Percentiles rank a stretch among this genome's conserved stretches.
Conservation (phyloP, 352 stramenopile genomes). For the Globisporangium heterothallicum region DNA sequence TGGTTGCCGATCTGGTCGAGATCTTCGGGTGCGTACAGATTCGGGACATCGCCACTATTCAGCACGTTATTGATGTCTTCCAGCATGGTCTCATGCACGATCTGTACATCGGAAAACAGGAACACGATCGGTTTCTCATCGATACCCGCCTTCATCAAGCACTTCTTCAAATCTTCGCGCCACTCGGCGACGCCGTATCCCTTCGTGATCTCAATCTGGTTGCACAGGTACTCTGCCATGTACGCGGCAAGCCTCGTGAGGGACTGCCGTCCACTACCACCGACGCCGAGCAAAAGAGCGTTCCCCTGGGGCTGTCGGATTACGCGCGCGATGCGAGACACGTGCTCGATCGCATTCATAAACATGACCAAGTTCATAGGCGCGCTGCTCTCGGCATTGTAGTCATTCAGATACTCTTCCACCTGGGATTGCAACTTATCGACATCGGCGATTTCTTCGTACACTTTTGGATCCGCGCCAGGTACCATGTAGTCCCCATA, state of each 20-base stretch:
- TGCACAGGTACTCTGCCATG: slow-evolving; percentile 90
- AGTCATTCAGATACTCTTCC: slow-evolving; percentile 85
- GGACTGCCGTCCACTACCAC: slow-evolving; percentile 89
- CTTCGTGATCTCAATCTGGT: slow-evolving; percentile 95
- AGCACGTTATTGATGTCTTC: slow-evolving; percentile 96
- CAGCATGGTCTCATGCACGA: slow-evolving; percentile 93
- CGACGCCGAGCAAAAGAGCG: slow-evolving; percentile 90
- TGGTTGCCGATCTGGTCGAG: slow-evolving; percentile 90
- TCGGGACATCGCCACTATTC: slow-evolving; percentile 93
- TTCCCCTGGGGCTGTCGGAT: slow-evolving; percentile 87
- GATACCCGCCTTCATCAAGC: slow-evolving; percentile 88
- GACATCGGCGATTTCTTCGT: slow-evolving; percentile 89
- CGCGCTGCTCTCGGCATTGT: slow-evolving; percentile 82
- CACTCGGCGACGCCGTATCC: slow-evolving; percentile 91
- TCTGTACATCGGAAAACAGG: slow-evolving; percentile 93
- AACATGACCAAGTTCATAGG: slow-evolving; percentile 89
- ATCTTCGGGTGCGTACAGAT: slow-evolving; percentile 91
- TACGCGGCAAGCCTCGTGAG: slow-evolving; percentile 89
- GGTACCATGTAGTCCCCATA: slow-evolving; percentile 93
- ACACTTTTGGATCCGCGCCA: slow-evolving; percentile 86
- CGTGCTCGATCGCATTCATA: slow-evolving; percentile 86
- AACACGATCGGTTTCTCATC: slow-evolving; percentile 92
- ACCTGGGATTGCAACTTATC: slow-evolving; percentile 75
- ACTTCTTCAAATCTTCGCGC: slow-evolving; percentile 92
- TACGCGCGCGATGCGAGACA: slow-evolving; percentile 76